These are phyloP conservation scores for Torulaspora indica DNA, from an alignment of 805 yeast species.

Conservation along the genomic window DNA sequence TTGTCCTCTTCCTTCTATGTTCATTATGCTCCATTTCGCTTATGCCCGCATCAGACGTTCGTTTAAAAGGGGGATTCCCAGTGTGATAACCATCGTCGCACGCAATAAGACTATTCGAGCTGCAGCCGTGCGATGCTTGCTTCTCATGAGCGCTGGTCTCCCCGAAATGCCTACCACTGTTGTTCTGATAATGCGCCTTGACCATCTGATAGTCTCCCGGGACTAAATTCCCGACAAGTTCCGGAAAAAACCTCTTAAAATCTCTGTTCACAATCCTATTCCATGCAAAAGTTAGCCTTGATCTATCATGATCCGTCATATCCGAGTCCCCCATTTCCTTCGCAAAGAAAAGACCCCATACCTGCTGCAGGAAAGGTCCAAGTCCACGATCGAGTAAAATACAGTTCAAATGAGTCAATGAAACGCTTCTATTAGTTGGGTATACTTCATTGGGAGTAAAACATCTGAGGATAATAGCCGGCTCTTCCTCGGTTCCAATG, in stretches of 20 bases:
- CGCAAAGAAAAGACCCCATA: constrained; percentile 22
- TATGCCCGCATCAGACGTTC: not conserved
- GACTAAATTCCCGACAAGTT: constrained; percentile 23
- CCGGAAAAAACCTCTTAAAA: constrained; percentile 30
- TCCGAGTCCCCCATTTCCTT: not conserved
- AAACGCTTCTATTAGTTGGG: constrained; percentile 29
- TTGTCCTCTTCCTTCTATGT: constrained; percentile 3
- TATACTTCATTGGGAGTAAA: constrained; percentile 28
- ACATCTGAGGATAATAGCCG: constrained; percentile 25
- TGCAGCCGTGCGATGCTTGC: not conserved
- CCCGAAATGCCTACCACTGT: not conserved
- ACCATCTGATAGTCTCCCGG: constrained; percentile 27
- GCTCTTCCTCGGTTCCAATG: constrained; percentile 22
- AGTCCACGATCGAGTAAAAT: constrained; percentile 22
- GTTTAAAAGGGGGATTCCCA: constrained; percentile 1
- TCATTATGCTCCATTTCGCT: not conserved
- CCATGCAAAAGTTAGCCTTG: constrained; percentile 25
- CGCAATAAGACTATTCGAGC: constrained; percentile 12
- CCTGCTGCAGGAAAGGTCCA: constrained; percentile 19
- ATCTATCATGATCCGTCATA: not conserved
- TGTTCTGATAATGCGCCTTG: constrained; percentile 12
- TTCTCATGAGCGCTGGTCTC: not conserved
- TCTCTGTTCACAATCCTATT: constrained; percentile 31
- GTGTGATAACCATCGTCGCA: constrained; percentile 13
- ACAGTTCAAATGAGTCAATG: constrained; percentile 24